Conservation (phyloP, 2,329 filamentous ascomycete genomes). For the Beauveria asiatica region DNA sequence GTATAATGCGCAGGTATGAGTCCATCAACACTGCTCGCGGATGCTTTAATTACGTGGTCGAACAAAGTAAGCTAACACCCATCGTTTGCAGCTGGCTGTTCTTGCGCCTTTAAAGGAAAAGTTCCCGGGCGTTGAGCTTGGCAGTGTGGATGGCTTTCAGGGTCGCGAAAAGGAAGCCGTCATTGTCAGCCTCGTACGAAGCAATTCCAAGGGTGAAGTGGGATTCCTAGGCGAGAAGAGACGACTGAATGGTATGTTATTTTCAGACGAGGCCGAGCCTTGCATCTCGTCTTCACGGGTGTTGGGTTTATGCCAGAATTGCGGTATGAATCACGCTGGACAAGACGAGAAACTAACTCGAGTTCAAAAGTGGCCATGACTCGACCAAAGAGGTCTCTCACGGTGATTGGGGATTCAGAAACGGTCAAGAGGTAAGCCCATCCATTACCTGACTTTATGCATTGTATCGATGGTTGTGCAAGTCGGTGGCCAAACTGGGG, state of each 20-base stretch:
- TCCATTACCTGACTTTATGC: constrained; percentile 8
- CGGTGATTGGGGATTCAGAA: constrained; percentile 87
- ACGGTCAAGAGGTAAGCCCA: constrained; percentile 73
- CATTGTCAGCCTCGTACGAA: constrained; percentile 86
- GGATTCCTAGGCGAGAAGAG: constrained; percentile 91
- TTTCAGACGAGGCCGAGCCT: constrained; percentile 4
- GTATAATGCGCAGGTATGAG: constrained; percentile 77
- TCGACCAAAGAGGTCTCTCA: constrained; percentile 80
- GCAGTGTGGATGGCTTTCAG: constrained; percentile 94
- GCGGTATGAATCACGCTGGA: neutral
- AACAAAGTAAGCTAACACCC: neutral
- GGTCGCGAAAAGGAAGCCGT: constrained; percentile 95
- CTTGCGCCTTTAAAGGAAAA: constrained; percentile 72
- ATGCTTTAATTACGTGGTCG: constrained; percentile 12
- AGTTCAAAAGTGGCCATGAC: constrained; percentile 89
- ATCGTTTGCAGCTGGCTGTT: constrained; percentile 53
- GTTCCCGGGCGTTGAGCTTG: constrained; percentile 83
- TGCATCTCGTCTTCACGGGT: neutral
- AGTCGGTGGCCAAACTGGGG: neutral
- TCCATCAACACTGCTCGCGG: neutral
- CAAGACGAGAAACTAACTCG: neutral
- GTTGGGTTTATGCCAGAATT: neutral
- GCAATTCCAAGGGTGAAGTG: constrained; percentile 78
- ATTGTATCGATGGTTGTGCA: neutral
- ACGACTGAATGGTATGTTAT: constrained; percentile 71